These are phyloP conservation scores for Scleroderma citrinum DNA, from an alignment of 768 basidiomycete species.

Conservation along the genomic window DNA sequence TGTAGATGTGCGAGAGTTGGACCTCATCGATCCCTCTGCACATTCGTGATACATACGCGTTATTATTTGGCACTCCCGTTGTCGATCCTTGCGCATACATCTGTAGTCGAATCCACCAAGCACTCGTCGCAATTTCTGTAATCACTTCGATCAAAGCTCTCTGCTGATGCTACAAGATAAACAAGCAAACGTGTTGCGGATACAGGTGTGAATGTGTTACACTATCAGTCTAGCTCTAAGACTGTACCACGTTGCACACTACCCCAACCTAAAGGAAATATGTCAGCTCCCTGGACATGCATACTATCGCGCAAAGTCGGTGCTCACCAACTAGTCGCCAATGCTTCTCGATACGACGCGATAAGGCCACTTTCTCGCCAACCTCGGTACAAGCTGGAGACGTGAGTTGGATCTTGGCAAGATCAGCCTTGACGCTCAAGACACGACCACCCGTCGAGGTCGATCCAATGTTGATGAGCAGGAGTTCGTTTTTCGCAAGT, in stretches of 20 bases:
- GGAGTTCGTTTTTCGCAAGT: conserved; percentile 82
- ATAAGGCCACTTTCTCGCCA: conserved; percentile 95
- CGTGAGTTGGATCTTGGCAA: conserved; percentile 91
- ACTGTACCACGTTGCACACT: conserved; percentile 83
- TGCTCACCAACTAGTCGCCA: conserved; percentile 91
- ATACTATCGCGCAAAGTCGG: not conserved
- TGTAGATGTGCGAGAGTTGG: conserved; percentile 60
- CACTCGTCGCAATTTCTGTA: not conserved
- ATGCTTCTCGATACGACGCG: conserved; percentile 94
- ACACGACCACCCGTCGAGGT: conserved; percentile 97
- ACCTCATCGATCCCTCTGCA: conserved; percentile 44
- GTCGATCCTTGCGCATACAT: not conserved
- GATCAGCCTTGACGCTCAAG: conserved; percentile 87
- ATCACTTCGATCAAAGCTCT: not conserved
- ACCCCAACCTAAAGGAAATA: conserved; percentile 46
- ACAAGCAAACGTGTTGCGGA: not conserved
- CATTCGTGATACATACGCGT: conserved; percentile 6
- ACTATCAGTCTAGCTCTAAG: conserved; percentile 67
- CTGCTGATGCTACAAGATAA: not conserved
- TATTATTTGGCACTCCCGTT: not conserved
- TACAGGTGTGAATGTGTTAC: not conserved
- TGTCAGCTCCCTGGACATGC: not conserved
- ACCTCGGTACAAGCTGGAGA: conserved; percentile 95
- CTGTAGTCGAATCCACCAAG: not conserved
- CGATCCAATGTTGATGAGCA: conserved; percentile 97